Conservation (phyloP, 208 protist species). For the Trypanosoma mega region DNA sequence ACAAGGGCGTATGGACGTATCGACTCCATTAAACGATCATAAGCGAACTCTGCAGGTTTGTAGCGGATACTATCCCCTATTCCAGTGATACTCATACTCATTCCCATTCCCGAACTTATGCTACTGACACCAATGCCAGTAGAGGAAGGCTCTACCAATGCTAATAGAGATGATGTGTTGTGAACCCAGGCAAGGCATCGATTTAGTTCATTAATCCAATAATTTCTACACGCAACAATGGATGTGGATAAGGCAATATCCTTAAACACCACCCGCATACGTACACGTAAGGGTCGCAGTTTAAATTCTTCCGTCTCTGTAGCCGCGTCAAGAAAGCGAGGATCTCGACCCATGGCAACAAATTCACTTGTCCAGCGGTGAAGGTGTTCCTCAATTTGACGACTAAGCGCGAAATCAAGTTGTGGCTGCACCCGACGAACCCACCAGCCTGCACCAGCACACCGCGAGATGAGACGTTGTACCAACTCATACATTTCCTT, state of each 20-base stretch:
- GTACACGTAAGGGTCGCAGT: conserved; percentile 78
- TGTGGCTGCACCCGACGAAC: conserved; percentile 62
- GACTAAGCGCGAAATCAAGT: conserved; percentile 63
- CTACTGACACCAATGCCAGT: too few species aligned
- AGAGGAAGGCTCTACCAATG: too few species aligned
- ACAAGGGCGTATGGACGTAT: conserved; percentile 42
- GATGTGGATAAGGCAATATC: conserved; percentile 65
- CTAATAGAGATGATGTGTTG: conserved; percentile 54
- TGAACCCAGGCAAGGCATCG: conserved; percentile 77
- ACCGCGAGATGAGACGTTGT: conserved; percentile 47
- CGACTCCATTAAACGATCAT: conserved; percentile 55
- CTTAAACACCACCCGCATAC: conserved; percentile 80
- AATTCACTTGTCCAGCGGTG: conserved; percentile 84
- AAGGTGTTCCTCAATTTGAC: conserved; percentile 70
- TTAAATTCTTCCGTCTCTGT: conserved; percentile 74
- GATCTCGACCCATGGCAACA: conserved; percentile 69
- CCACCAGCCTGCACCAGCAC: conserved; percentile 67
- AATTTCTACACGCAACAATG: conserved; percentile 56
- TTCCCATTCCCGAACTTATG: too few species aligned
- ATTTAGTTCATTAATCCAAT: conserved; percentile 82
- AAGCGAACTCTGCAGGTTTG: conserved; percentile 15
- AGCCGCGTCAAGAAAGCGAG: conserved; percentile 50
- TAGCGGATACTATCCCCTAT: neutral
- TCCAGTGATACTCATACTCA: too few species aligned
- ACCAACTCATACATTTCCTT: conserved; percentile 58